Conservation (phyloP, 1,139 yeast species). For the Geotrichum citri-aurantii region DNA sequence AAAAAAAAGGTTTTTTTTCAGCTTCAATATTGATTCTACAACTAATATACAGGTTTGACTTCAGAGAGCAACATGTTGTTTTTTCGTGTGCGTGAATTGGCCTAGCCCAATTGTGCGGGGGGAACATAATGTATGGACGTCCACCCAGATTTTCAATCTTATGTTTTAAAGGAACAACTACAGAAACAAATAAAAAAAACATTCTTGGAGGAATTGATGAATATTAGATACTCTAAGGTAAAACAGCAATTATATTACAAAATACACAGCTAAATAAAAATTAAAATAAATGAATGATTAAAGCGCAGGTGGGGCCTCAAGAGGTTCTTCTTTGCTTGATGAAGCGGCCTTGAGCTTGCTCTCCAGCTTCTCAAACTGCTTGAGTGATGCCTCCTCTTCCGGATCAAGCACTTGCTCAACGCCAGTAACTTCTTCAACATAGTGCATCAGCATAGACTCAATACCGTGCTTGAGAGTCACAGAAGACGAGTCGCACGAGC, state of each 20-base stretch:
- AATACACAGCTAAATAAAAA: no score
- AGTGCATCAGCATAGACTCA: constrained; percentile 78
- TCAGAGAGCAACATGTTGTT: no score
- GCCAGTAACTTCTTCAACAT: constrained; percentile 73
- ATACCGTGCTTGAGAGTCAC: constrained; percentile 78
- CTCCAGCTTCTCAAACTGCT: constrained; percentile 67
- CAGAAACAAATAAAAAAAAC: neutral
- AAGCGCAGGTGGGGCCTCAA: constrained; percentile 16
- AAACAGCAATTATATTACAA: neutral
- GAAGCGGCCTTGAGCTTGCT: constrained; percentile 30
- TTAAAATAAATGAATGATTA: neutral
- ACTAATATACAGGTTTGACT: no score
- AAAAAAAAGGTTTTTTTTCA: no score
- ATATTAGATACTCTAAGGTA: neutral
- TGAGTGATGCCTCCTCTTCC: constrained; percentile 55
- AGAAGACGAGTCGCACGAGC: constrained; percentile 69
- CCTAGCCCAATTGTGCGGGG: no score
- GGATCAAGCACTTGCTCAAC: constrained; percentile 63
- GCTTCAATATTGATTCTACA: no score
- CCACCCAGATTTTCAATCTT: neutral
- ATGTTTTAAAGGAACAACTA: no score
- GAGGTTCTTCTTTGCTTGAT: constrained; percentile 13
- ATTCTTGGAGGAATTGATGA: no score
- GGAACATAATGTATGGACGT: neutral
- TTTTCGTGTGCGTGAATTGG: no score